Percentiles rank a stretch among this genome's conserved stretches.
phyloP scores from a whole-genome alignment of 805 yeast species.

The Saccharomycopsis malanga region DNA sequence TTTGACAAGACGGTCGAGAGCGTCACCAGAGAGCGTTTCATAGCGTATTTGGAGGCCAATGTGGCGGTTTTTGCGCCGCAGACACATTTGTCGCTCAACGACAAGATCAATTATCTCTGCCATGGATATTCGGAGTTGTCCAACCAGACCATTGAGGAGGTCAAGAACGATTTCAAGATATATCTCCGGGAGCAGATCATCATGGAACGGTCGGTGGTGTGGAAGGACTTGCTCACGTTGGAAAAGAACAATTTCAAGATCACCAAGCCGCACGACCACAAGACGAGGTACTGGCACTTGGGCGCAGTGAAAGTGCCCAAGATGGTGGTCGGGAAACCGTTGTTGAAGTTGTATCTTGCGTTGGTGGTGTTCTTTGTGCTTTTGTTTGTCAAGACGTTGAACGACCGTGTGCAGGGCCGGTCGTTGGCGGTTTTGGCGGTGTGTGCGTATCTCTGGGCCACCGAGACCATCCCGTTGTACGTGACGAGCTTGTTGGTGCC shows the following conservation, averaged over 20 bases:
- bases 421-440: slow-evolving; percentile 79
- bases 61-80: slow-evolving; percentile 46
- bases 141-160: slow-evolving; percentile 34
- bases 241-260: slow-evolving; percentile 43
- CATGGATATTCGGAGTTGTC: slow-evolving; percentile 48
- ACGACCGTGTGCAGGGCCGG: slow-evolving; percentile 53
- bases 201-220: slow-evolving; percentile 95
- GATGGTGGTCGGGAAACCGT: background rate
- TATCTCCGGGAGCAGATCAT: slow-evolving; percentile 80
- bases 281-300: slow-evolving; percentile 30
- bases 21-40: slow-evolving; percentile 48
- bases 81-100: slow-evolving; percentile 44
- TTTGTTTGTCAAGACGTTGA: slow-evolving; percentile 46
- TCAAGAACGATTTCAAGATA: slow-evolving; percentile 42
- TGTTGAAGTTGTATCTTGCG: background rate
- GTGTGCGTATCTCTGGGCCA: slow-evolving; percentile 90
- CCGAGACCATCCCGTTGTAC: slow-evolving; percentile 88
- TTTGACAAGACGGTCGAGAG: slow-evolving; percentile 78
- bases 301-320: slow-evolving; percentile 22
- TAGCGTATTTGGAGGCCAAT: slow-evolving; percentile 28
- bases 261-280: slow-evolving; percentile 37
- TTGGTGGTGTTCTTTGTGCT: slow-evolving; percentile 38
- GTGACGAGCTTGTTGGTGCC: slow-evolving; percentile 88
- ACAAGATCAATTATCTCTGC: slow-evolving; percentile 45
- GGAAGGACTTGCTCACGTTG: slow-evolving; percentile 95